A percentile compares a stretch with the other conserved stretches of the same genome.
These are phyloP conservation scores for Saccharomyces hybrid DNA, from an alignment of 1,139 yeast genomes.

Conservation along the genomic window DNA sequence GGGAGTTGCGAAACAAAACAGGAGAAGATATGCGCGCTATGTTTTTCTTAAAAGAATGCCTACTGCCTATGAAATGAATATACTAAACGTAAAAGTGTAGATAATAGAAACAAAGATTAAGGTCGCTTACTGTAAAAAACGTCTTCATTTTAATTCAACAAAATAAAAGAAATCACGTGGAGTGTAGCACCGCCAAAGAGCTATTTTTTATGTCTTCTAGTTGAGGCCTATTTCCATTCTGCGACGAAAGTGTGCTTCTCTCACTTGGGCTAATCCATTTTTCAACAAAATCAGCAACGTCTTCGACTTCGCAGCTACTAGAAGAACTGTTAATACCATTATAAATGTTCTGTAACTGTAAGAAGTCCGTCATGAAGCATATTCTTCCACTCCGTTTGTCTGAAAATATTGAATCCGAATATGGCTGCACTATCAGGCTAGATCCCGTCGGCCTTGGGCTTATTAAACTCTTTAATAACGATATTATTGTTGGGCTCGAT, in stretches of 20 bases:
- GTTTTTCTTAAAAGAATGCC: neutral
- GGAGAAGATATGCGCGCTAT: neutral
- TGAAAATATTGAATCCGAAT: neutral
- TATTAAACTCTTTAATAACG: slow-evolving; percentile 5
- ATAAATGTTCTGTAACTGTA: slow-evolving; percentile 18
- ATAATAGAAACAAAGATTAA: neutral
- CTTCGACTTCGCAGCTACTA: slow-evolving; percentile 16
- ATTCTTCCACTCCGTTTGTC: neutral
- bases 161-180: neutral
- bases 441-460: neutral
- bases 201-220: slow-evolving; percentile 1
- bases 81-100: neutral
- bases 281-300: slow-evolving; percentile 18
- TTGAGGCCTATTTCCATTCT: neutral
- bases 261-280: slow-evolving; percentile 18
- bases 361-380: slow-evolving; percentile 20
- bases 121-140: neutral
- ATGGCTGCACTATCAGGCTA: slow-evolving; percentile 5
- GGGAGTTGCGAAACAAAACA: neutral
- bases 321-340: slow-evolving; percentile 15
- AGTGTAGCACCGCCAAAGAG: slow-evolving; percentile 4
- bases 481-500: slow-evolving; percentile 4
- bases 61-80: neutral
- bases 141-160: neutral
- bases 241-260: slow-evolving; percentile 1